A percentile compares a stretch with the other conserved stretches of the same genome.
Conservation (phyloP, 129 eudicot genomes). For the Pseudognaphalium luteoalbum region DNA sequence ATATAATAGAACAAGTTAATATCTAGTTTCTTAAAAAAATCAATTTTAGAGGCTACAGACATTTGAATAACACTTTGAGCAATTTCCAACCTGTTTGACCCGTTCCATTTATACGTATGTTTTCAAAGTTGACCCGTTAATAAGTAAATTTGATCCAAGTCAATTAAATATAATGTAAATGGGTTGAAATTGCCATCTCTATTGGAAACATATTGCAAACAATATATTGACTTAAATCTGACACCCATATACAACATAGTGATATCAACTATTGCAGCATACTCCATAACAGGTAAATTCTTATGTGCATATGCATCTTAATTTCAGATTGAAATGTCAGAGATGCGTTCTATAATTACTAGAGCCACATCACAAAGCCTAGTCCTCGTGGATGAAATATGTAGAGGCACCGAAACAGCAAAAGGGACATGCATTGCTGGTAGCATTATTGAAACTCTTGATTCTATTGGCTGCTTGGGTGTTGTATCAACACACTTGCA, state of each 20-base stretch:
- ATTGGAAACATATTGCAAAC: no score
- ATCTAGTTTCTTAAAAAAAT: neutral
- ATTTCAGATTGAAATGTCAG: constrained; percentile 95
- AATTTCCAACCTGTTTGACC: neutral
- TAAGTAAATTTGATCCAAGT: neutral
- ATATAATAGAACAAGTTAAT: neutral
- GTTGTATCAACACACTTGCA: constrained; percentile 91
- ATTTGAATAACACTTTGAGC: neutral
- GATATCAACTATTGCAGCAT: neutral
- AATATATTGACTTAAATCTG: no score
- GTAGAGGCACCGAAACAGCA: constrained; percentile 97
- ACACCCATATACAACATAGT: no score
- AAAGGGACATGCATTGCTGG: constrained; percentile 98
- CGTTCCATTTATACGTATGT: neutral
- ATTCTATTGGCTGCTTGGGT: constrained; percentile 76
- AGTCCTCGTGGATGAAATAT: constrained; percentile 93
- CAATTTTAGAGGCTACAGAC: neutral
- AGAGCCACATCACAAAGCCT: constrained; percentile 83
- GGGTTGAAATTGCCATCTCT: neutral
- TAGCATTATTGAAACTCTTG: constrained; percentile 82
- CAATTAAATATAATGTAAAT: neutral
- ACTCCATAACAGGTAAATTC: neutral
- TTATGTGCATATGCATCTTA: neutral
- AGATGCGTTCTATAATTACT: constrained; percentile 74
- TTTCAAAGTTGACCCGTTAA: no score